A percentile compares a stretch with the other conserved stretches of the same genome.
These are phyloP conservation scores for Floccularia luteovirens DNA, from an alignment of 768 basidiomycete genomes.

Conservation along the genomic window DNA sequence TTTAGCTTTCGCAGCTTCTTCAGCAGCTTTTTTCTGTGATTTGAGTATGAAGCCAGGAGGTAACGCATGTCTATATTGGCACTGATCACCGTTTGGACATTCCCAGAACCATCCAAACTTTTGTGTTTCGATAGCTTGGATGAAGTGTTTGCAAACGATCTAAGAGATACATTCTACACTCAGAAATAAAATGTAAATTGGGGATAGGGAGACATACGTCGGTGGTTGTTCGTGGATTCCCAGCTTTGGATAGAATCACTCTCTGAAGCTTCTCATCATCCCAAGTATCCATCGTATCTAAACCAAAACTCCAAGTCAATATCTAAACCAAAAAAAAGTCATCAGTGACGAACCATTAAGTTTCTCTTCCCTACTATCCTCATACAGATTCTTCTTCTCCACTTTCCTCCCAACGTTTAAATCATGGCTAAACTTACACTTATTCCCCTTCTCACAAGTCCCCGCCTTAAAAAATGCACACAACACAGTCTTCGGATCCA, in stretches of 20 bases:
- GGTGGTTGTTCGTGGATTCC: slow-evolving; percentile 87
- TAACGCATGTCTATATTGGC: slow-evolving; percentile 92
- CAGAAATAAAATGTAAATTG: background rate
- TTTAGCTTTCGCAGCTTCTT: slow-evolving; percentile 86
- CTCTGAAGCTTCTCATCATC: slow-evolving; percentile 87
- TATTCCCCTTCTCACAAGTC: slow-evolving; percentile 85
- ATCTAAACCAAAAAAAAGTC: slow-evolving; percentile 2
- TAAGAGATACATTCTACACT: slow-evolving; percentile 17
- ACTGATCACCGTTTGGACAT: slow-evolving; percentile 82
- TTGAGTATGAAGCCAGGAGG: slow-evolving; percentile 95
- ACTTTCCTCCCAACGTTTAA: slow-evolving; percentile 82
- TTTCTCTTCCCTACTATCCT: slow-evolving; percentile 81
- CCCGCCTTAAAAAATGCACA: slow-evolving; percentile 93
- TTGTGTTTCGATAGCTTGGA: slow-evolving; percentile 89
- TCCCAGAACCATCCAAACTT: slow-evolving; percentile 98
- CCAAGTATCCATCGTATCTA: slow-evolving; percentile 98
- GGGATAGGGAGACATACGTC: slow-evolving; percentile 47
- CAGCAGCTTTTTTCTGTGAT: slow-evolving; percentile 86
- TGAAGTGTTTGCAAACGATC: slow-evolving; percentile 98
- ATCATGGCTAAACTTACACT: slow-evolving; percentile 98
- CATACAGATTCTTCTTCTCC: slow-evolving; percentile 94
- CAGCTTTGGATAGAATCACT: slow-evolving; percentile 84
- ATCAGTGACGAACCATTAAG: slow-evolving; percentile 43
- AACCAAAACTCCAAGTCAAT: background rate
- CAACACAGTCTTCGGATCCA: slow-evolving; percentile 92